These are phyloP conservation scores for Saturnispora sekii DNA, from an alignment of 805 yeast genomes.

Conservation along the genomic window DNA sequence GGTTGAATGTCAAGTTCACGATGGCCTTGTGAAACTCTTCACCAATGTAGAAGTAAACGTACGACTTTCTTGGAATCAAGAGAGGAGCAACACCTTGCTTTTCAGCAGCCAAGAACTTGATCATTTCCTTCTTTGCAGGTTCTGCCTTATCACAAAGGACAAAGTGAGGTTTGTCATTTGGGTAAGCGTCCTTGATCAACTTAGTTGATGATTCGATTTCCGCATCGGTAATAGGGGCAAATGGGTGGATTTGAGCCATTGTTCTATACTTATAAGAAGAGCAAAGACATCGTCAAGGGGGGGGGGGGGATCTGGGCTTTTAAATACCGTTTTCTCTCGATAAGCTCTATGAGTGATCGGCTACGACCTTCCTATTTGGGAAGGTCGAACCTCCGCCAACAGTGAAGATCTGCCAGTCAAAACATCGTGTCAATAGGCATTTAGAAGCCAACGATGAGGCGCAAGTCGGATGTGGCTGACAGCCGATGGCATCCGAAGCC, in stretches of 20 bases:
- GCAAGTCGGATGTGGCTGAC: too few relatives aligned
- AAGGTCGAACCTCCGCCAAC: background rate
- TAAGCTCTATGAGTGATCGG: background rate
- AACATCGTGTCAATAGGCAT: too few relatives aligned
- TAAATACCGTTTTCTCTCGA: background rate
- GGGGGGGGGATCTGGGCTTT: background rate
- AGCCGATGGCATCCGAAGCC: too few relatives aligned
- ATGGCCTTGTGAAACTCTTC: slow-evolving; percentile 58
- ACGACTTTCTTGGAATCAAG: slow-evolving; percentile 56
- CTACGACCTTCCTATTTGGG: slow-evolving; percentile 7
- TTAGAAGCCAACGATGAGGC: too few relatives aligned
- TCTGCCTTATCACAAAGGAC: slow-evolving; percentile 59
- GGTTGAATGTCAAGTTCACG: slow-evolving; percentile 54
- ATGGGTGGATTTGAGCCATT: slow-evolving; percentile 24
- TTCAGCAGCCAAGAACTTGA: slow-evolving; percentile 59
- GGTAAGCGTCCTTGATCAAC: slow-evolving; percentile 48
- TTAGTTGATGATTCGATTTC: slow-evolving; percentile 51
- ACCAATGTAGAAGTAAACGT: slow-evolving; percentile 54
- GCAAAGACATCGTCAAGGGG: background rate
- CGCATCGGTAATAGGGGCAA: slow-evolving; percentile 34
- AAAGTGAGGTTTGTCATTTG: slow-evolving; percentile 51
- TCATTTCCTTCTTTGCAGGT: slow-evolving; percentile 71
- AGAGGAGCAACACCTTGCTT: slow-evolving; percentile 44
- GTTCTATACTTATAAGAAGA: background rate
- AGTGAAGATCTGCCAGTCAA: too few relatives aligned